phyloP scores from a whole-genome alignment of 345 rosid genomes.

The Diplotaxis tenuifolia region DNA sequence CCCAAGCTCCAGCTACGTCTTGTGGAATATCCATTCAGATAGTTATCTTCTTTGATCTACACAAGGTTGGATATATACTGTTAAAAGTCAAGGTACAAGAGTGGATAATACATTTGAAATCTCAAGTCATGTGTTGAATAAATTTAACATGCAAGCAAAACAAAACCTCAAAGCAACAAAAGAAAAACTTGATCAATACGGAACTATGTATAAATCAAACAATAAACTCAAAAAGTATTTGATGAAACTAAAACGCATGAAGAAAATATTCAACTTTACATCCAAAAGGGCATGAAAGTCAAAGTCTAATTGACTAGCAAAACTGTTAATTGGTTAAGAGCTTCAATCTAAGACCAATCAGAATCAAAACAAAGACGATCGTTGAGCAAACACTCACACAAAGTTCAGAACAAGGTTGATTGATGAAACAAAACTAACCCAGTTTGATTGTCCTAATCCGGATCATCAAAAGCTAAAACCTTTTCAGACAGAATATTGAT shows the following conservation, averaged over 20 bases:
- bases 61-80: neutral
- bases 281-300: constrained; percentile 10
- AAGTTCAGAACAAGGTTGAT: constrained; percentile 12
- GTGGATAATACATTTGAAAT: neutral
- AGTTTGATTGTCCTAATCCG: neutral
- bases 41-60: constrained; percentile 29
- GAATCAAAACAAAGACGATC: neutral
- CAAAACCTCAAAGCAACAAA: constrained; percentile 11
- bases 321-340: neutral
- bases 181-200: constrained; percentile 13
- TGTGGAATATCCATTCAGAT: constrained; percentile 36
- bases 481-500: neutral
- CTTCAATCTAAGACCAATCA: neutral
- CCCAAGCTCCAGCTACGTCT: constrained; percentile 44
- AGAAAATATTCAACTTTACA: constrained; percentile 6
- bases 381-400: constrained; percentile 1
- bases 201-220: constrained; percentile 1
- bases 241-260: neutral
- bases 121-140: constrained; percentile 25
- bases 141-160: constrained; percentile 37
- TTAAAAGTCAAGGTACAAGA: constrained; percentile 1
- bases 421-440: constrained; percentile 16
- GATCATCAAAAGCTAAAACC: constrained; percentile 28
- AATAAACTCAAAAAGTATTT: neutral
- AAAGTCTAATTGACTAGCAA: constrained; percentile 22